phyloP scores from a whole-genome alignment of 1,284 basidiomycete species.

The Apiotrichum gamsii region DNA sequence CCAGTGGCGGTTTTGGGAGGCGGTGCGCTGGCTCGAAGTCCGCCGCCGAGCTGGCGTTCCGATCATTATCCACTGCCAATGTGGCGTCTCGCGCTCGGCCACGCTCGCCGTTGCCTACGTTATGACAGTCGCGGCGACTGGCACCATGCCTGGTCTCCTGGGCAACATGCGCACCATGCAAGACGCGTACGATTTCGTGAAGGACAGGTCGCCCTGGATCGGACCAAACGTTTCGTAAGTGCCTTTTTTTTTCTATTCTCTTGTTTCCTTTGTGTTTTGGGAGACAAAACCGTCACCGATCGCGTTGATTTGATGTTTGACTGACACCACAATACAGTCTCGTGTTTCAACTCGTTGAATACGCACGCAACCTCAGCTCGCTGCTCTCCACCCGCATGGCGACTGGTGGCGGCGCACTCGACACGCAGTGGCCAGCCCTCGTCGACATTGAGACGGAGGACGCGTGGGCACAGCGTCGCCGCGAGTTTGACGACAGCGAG shows the following conservation, averaged over 20 bases:
- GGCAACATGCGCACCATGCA: slow-evolving; percentile 77
- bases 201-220: slow-evolving; percentile 77
- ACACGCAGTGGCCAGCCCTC: slow-evolving; percentile 47
- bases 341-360: slow-evolving; percentile 93
- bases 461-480: slow-evolving; percentile 71
- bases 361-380: slow-evolving; percentile 70
- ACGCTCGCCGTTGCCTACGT: slow-evolving; percentile 89
- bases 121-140: slow-evolving; percentile 81
- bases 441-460: slow-evolving; percentile 61
- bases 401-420: slow-evolving; percentile 6
- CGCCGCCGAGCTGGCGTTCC: slow-evolving; percentile 67
- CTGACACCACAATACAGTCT: slow-evolving; percentile 53
- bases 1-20: slow-evolving; percentile 61
- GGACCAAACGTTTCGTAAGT: slow-evolving; percentile 95
- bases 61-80: slow-evolving; percentile 89
- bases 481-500: slow-evolving; percentile 57
- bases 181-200: slow-evolving; percentile 83
- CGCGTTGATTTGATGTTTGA: neutral
- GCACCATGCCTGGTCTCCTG: slow-evolving; percentile 59
- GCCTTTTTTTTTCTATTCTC: too few species aligned
- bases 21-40: slow-evolving; percentile 72
- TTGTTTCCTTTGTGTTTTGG: too few species aligned
- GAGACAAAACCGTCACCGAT: neutral
- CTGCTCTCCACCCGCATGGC: slow-evolving; percentile 51
- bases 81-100: slow-evolving; percentile 89